These are phyloP conservation scores for Aspergillus calidoustus DNA, from an alignment of 2,329 filamentous ascomycete genomes.

Conservation along the genomic window DNA sequence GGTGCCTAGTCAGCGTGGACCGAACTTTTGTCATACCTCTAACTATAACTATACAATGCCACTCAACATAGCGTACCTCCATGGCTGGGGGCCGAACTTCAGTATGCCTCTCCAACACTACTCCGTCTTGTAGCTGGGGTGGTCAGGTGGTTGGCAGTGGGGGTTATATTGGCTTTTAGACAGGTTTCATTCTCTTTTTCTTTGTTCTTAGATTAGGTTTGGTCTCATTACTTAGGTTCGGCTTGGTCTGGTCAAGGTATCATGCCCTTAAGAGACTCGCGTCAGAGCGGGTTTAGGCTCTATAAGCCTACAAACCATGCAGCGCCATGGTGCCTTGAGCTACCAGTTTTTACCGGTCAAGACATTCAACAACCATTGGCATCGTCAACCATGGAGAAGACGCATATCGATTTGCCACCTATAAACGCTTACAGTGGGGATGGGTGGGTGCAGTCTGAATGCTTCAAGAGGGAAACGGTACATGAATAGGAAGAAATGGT, in stretches of 20 bases:
- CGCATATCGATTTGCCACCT: conserved; percentile 1
- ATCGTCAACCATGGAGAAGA: no score
- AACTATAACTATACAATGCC: conserved; percentile 28
- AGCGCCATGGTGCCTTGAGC: no score
- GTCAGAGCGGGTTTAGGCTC: no score
- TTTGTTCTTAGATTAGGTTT: no score
- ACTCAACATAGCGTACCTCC: conserved; percentile 39
- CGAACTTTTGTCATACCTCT: neutral
- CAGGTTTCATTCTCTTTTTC: no score
- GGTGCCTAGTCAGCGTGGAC: neutral
- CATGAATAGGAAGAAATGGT: neutral
- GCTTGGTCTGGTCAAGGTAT: no score
- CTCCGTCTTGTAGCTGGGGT: conserved; percentile 23
- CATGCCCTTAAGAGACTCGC: no score
- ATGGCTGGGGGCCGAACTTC: conserved; percentile 40
- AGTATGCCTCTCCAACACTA: conserved; percentile 16
- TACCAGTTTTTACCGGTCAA: no score
- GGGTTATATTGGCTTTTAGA: neutral
- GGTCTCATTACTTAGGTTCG: no score
- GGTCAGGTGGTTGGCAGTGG: conserved; percentile 27
- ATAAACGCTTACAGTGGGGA: conserved; percentile 8
- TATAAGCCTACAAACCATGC: no score
- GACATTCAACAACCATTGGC: no score
- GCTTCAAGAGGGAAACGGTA: neutral
- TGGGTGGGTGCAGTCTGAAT: neutral